Percentiles rank a stretch among this genome's conserved stretches.
These are phyloP conservation scores for Tricholoma saponaceum DNA, from an alignment of 768 basidiomycete genomes.

Conservation along the genomic window DNA sequence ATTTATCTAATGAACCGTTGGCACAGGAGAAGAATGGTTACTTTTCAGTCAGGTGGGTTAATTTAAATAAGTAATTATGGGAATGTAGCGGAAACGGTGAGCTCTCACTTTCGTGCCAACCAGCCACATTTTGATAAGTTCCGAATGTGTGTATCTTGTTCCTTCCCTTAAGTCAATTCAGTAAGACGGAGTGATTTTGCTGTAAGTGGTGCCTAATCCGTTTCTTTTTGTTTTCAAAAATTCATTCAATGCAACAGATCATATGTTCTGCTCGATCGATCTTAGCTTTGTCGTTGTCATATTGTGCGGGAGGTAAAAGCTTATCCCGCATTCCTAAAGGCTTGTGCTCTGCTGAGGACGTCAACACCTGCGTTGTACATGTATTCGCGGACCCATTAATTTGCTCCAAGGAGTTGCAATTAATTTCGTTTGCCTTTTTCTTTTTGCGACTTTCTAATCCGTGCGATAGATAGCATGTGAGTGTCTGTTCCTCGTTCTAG, in stretches of 20 bases:
- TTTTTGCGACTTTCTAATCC: neutral
- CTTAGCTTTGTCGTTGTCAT: neutral
- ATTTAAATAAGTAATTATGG: slow-evolving; percentile 39
- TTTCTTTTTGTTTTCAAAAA: neutral
- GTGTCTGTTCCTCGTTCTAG: neutral
- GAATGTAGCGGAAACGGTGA: slow-evolving; percentile 69
- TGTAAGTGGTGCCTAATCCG: neutral
- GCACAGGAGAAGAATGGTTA: neutral
- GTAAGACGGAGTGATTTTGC: neutral
- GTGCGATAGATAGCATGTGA: neutral
- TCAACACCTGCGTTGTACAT: neutral
- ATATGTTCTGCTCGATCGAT: neutral
- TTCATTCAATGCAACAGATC: neutral
- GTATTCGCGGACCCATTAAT: neutral
- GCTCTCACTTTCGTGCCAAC: slow-evolving; percentile 12
- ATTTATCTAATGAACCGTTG: neutral
- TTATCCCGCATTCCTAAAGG: neutral
- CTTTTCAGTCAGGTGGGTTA: slow-evolving; percentile 23
- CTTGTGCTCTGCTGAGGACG: neutral
- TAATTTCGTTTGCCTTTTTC: neutral
- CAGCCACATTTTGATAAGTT: neutral
- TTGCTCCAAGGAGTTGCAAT: neutral
- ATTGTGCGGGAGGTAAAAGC: neutral
- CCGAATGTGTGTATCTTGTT: slow-evolving; percentile 36
- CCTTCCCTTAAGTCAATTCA: neutral